Evolutionary conservation across 2,329 filamentous ascomycete species (phyloP), one percentile per base, ranked within the genome.

Genomic region (Pestalotiopsis sp.): DNA sequence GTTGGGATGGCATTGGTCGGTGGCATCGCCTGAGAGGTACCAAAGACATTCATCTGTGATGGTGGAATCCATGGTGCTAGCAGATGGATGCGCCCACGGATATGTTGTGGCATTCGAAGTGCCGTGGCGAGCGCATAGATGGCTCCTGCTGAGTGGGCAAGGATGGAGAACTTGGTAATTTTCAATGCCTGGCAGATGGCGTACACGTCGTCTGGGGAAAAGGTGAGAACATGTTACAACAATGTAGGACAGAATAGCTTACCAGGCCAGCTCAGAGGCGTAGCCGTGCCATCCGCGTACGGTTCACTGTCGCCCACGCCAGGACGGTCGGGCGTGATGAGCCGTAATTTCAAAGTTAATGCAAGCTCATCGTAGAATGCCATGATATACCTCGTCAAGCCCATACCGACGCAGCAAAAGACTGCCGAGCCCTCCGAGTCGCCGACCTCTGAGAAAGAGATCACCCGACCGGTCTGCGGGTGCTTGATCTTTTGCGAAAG

Each of bases 351-450:
- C 69, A 99, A 83, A 0, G 95, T 97, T 75, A 93, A 83, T 2
- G 96, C 96, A 66, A 99, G 85, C 79, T 99, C 96, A 78, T 99
- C 96, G 77, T 98, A 99, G 78, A 99, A 99, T 0, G 95, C 94
- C 70, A 94, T 98, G 69, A 99, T 93, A 78, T 96, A 99, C 80
- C 96, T 89, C 12, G 96, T 99, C 75, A 99, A 81, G 0, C 96
- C 96, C 96, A 99, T 99, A 23, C 96, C 96, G 2, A 99, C 94
- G 76, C 96, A 99, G 78, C 96, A 97, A 74, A 99, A 95, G 1
- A 99, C 93, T 2, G 94, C 95, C 73, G 92, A 95, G 1, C 96
- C 96, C 58, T 95, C 90, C 0, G 95, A 91, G 78, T 98, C 95
- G 14, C 96, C 96, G 2, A 99, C 96, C 79, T 99, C 96, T 0